Conservation (phyloP, 202 grass and related monocot species). For the Panicum hallii region DNA sequence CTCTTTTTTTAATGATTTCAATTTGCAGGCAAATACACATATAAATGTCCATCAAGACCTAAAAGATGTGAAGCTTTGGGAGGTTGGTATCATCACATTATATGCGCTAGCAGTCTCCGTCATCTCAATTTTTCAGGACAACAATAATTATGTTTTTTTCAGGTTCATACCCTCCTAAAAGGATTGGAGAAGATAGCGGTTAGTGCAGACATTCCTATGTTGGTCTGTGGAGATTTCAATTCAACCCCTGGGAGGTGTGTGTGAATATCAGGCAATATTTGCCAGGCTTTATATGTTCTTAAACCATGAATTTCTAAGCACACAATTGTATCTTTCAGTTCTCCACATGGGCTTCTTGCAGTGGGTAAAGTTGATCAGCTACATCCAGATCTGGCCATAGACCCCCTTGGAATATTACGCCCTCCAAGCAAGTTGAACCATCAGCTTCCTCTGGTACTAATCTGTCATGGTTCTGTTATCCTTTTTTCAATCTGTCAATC, state of each 20-base stretch:
- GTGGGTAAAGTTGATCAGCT: conserved; percentile 87
- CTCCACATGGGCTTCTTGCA: conserved; percentile 91
- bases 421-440: conserved; percentile 86
- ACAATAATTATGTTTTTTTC: conserved; percentile 38
- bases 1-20: conserved; percentile 30
- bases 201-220: conserved; percentile 99
- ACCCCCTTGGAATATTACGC: conserved; percentile 88
- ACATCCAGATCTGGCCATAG: conserved; percentile 93
- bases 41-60: conserved; percentile 94
- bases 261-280: conserved; percentile 31
- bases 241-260: conserved; percentile 81
- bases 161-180: conserved; percentile 98
- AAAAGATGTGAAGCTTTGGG: conserved; percentile 98
- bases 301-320: conserved; percentile 33
- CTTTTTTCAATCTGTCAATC: conserved; percentile 7
- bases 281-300: background rate
- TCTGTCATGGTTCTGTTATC: conserved; percentile 27
- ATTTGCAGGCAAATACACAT: conserved; percentile 96
- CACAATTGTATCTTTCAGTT: conserved; percentile 61
- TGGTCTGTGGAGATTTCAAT: conserved; percentile 99
- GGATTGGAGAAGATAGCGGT: conserved; percentile 98
- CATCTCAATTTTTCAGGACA: conserved; percentile 37
- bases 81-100: conserved; percentile 61
- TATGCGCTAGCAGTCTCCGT: conserved; percentile 34
- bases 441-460: conserved; percentile 93